Percentiles rank a stretch among this genome's conserved stretches.
Conservation (phyloP, 2,329 filamentous ascomycete species). For the Cercospora brassicicola region DNA sequence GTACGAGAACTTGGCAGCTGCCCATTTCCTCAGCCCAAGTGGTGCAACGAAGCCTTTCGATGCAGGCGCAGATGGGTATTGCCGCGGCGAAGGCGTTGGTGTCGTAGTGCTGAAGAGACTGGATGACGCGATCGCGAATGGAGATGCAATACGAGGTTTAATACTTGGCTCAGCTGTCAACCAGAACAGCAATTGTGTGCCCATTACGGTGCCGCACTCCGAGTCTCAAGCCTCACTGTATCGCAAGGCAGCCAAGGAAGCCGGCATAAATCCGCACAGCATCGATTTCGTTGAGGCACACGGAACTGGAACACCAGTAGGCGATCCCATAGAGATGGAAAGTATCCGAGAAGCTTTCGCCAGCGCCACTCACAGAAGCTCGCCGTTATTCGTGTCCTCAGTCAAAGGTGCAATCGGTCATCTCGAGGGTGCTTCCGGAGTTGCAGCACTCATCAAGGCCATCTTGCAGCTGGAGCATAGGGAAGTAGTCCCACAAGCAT, state of each 20-base stretch:
- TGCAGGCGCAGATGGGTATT: constrained; percentile 37
- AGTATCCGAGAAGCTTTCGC: constrained; percentile 9
- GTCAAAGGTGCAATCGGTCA: constrained; percentile 43
- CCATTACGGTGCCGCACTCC: constrained; percentile 29
- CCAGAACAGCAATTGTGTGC: constrained; percentile 31
- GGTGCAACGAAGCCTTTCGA: constrained; percentile 50
- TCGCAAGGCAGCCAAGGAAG: constrained; percentile 8
- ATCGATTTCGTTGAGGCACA: constrained; percentile 20
- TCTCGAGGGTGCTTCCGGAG: constrained; percentile 39
- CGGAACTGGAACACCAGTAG: constrained; percentile 20
- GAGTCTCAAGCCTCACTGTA: constrained; percentile 9
- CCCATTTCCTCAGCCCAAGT: constrained; percentile 46
- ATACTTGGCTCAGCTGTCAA: constrained; percentile 33
- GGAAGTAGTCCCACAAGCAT: constrained; percentile 36
- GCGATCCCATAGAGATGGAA: constrained; percentile 19
- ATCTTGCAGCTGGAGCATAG: constrained; percentile 40
- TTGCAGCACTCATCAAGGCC: constrained; percentile 38
- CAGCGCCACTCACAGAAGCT: background rate
- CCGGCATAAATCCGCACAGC: constrained; percentile 15
- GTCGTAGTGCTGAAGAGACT: constrained; percentile 36
- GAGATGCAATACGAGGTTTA: constrained; percentile 35
- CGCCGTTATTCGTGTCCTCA: constrained; percentile 33
- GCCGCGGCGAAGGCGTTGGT: constrained; percentile 33
- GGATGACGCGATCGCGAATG: constrained; percentile 36
- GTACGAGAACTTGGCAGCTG: constrained; percentile 41